phyloP scores from a whole-genome alignment of 495 filamentous ascomycete genomes.

The Aspergillus kassunensis region DNA sequence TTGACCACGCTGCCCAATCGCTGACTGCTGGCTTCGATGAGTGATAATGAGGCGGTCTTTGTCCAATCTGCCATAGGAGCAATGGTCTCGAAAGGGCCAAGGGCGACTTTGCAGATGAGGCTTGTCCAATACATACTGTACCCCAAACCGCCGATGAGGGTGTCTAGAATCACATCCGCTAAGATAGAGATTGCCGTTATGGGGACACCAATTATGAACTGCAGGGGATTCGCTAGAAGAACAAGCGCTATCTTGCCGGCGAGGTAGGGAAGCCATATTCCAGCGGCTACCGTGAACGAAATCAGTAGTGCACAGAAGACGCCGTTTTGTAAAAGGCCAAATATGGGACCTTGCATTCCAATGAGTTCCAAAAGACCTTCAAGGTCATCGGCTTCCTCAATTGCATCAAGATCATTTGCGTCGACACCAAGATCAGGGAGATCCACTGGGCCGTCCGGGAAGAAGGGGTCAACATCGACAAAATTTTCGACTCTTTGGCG shows the following conservation, averaged over 20 bases:
- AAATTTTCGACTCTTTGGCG: no score
- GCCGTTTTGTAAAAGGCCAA: constrained; percentile 86
- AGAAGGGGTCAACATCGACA: constrained; percentile 15
- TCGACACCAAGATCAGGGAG: constrained; percentile 49
- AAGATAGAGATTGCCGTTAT: constrained; percentile 63
- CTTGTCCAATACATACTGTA: constrained; percentile 53
- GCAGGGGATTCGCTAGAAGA: constrained; percentile 70
- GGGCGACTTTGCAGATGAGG: constrained; percentile 38
- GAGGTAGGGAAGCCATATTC: constrained; percentile 88
- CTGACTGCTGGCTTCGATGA: constrained; percentile 44
- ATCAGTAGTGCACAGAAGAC: constrained; percentile 91
- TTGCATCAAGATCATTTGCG: constrained; percentile 53
- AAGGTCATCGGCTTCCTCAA: constrained; percentile 92
- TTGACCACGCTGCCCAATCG: constrained; percentile 42
- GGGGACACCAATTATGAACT: constrained; percentile 63
- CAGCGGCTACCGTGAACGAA: constrained; percentile 74
- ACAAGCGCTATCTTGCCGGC: constrained; percentile 80
- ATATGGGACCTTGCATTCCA: constrained; percentile 90
- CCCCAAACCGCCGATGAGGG: constrained; percentile 52
- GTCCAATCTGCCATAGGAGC: constrained; percentile 39
- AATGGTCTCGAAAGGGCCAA: constrained; percentile 41
- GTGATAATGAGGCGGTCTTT: constrained; percentile 39
- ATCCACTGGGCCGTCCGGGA: constrained; percentile 23
- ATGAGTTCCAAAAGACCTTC: constrained; percentile 95
- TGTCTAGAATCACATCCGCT: constrained; percentile 68